Percentiles rank a stretch among this genome's conserved stretches.
Evolutionary conservation across 305 asterid genomes (phyloP).

Genomic region (Fraxinus nigra): DNA sequence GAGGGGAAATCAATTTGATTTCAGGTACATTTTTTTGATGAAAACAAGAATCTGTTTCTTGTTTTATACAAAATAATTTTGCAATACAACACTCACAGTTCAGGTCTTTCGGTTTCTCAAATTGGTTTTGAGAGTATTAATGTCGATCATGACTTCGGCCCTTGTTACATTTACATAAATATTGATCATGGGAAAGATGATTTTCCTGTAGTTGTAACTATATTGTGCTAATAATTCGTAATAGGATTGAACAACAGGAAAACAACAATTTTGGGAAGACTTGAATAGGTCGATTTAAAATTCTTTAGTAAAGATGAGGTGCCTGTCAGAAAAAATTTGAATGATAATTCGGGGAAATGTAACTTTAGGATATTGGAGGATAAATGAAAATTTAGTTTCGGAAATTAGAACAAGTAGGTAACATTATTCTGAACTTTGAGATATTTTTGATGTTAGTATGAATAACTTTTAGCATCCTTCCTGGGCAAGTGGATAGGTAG

Average conservation of each 20-base stretch:
- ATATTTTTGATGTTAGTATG: too few species aligned
- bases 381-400: neutral
- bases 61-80: neutral
- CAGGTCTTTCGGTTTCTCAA: neutral
- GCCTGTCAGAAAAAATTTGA: neutral
- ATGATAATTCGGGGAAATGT: neutral
- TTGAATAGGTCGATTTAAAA: neutral
- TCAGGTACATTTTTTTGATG: slow-evolving; percentile 14
- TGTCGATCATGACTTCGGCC: neutral
- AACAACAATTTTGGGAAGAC: neutral
- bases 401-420: neutral
- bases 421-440: too few species aligned
- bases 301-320: neutral
- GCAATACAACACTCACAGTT: slow-evolving; percentile 4
- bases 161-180: neutral
- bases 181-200: neutral
- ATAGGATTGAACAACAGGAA: neutral
- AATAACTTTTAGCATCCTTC: too few species aligned
- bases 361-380: neutral
- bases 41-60: neutral
- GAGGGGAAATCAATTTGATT: slow-evolving; percentile 32
- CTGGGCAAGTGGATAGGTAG: neutral
- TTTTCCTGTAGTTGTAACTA: neutral
- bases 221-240: neutral
- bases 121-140: neutral